A percentile compares a stretch with the other conserved stretches of the same genome.
Conservation (phyloP, 257 asterid species). For the Solanum verrucosum region DNA sequence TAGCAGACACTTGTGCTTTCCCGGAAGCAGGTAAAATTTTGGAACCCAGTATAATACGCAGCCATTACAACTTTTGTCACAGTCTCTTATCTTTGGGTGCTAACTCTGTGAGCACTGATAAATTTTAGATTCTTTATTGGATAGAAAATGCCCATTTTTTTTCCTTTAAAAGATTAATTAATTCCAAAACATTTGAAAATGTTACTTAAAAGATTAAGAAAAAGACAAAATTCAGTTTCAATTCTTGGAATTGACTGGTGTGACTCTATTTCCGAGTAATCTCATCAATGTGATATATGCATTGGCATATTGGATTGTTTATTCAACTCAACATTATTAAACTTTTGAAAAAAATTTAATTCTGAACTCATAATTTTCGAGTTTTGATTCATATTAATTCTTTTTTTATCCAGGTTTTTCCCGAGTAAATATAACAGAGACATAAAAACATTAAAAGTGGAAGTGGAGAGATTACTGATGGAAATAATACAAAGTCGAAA, state of each 20-base stretch:
- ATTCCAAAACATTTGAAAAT: background rate
- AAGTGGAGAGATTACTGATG: slow-evolving; percentile 76
- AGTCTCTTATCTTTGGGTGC: too few relatives aligned
- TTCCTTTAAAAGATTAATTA: too few relatives aligned
- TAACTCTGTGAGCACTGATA: too few relatives aligned
- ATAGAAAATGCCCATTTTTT: background rate
- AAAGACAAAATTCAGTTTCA: background rate
- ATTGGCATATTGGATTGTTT: background rate
- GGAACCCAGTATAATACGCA: background rate
- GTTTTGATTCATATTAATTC: background rate
- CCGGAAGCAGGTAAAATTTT: slow-evolving; percentile 66
- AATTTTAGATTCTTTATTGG: background rate
- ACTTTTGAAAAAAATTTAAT: background rate
- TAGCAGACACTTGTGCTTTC: slow-evolving; percentile 62
- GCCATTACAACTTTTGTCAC: too few relatives aligned
- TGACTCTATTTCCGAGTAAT: slow-evolving; percentile 9
- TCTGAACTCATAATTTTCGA: background rate
- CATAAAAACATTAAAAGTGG: slow-evolving; percentile 58
- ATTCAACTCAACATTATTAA: background rate
- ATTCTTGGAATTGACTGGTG: slow-evolving; percentile 9
- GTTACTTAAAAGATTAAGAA: background rate
- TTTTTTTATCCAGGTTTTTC: slow-evolving; percentile 35
- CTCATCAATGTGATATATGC: background rate
- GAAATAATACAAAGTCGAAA: slow-evolving; percentile 79
- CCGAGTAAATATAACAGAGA: slow-evolving; percentile 92